Conservation (phyloP, 1,284 basidiomycete species). For the Leccinum subspadiceum region DNA sequence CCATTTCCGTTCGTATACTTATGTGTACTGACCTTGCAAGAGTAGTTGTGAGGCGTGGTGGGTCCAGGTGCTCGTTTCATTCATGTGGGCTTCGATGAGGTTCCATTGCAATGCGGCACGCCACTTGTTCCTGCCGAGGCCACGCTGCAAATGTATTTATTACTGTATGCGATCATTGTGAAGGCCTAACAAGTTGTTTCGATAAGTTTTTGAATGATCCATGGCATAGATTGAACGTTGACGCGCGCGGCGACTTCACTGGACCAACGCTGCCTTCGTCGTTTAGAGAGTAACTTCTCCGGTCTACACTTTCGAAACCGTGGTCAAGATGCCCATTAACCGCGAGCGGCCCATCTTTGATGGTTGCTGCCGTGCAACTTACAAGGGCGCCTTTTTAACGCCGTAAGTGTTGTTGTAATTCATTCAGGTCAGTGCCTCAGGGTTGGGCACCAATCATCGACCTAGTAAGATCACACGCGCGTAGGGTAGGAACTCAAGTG, state of each 20-base stretch:
- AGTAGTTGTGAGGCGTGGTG: background rate
- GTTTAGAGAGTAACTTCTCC: background rate
- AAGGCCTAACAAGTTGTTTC: background rate
- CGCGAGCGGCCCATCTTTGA: background rate
- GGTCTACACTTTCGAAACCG: background rate
- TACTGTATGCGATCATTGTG: background rate
- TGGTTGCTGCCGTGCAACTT: background rate
- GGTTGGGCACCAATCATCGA: background rate
- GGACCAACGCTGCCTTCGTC: background rate
- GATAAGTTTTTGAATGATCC: background rate
- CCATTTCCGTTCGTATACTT: background rate
- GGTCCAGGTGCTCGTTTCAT: background rate
- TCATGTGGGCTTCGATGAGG: background rate
- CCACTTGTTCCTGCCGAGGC: background rate
- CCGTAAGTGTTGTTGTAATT: slow-evolving; percentile 2
- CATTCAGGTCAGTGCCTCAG: background rate
- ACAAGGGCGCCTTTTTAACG: background rate
- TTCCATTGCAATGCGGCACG: background rate
- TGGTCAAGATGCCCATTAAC: background rate
- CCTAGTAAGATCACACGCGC: slow-evolving; percentile 7
- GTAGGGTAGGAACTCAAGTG: background rate
- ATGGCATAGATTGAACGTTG: background rate
- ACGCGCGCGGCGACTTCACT: background rate
- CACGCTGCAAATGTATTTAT: background rate
- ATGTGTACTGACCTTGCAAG: background rate